These are phyloP conservation scores for Zea mays DNA, from an alignment of 176 grass and related monocot genomes.

Conservation along the genomic window DNA sequence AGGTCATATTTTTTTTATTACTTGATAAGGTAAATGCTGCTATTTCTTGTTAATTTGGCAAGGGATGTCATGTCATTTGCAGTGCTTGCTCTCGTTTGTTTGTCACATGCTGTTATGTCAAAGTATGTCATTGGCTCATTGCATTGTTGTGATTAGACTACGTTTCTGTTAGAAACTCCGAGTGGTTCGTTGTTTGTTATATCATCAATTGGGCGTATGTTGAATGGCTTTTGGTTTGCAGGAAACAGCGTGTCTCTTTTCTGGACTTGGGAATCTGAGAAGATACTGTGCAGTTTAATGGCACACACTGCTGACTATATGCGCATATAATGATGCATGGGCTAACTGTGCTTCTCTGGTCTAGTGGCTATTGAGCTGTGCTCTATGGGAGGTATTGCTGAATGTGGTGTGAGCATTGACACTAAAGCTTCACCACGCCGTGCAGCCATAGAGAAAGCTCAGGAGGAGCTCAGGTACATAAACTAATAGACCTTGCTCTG, in stretches of 20 bases:
- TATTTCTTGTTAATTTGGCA: not conserved
- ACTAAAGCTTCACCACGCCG: constrained; percentile 77
- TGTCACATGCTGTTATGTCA: not conserved
- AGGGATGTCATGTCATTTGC: not conserved
- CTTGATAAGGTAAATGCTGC: constrained; percentile 1
- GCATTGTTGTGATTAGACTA: not conserved
- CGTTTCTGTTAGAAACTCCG: not conserved
- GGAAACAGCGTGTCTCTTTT: constrained; percentile 10
- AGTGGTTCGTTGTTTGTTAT: constrained; percentile 17
- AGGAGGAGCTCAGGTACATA: constrained; percentile 84
- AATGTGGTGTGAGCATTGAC: constrained; percentile 66
- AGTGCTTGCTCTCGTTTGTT: not conserved
- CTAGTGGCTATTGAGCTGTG: constrained; percentile 62
- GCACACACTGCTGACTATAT: constrained; percentile 31
- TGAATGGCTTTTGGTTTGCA: constrained; percentile 22
- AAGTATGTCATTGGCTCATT: not conserved
- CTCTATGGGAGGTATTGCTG: constrained; percentile 90
- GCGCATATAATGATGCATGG: constrained; percentile 40
- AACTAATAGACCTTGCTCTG: not conserved
- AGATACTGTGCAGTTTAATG: constrained; percentile 24
- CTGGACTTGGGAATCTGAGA: constrained; percentile 15
- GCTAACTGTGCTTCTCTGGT: constrained; percentile 37
- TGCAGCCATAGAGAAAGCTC: constrained; percentile 89
- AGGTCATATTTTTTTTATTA: not conserved
- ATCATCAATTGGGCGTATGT: not conserved